phyloP scores from a whole-genome alignment of 2,329 filamentous ascomycete species.

The Epichloe sp. region DNA sequence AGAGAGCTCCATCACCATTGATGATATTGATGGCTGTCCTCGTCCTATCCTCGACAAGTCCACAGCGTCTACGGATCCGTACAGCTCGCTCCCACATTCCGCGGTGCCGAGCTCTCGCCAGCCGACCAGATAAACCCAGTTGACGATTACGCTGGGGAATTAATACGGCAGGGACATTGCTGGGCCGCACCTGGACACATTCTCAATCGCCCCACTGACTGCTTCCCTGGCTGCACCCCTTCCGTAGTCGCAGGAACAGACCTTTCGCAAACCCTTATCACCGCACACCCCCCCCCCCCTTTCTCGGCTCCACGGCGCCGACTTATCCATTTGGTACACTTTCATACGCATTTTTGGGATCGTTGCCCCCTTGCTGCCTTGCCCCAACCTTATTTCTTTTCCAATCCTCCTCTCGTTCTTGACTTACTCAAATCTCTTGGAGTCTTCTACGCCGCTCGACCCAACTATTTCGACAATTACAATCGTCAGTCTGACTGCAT shows the following conservation, averaged over 20 bases:
- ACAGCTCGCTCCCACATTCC: no score
- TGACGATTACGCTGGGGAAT: no score
- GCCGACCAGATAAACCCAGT: no score
- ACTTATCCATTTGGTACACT: constrained; percentile 16
- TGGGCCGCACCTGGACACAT: neutral
- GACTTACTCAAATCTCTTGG: neutral
- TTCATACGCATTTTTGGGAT: constrained; percentile 8
- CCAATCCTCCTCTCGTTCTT: constrained; percentile 5
- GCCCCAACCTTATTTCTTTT: constrained; percentile 10
- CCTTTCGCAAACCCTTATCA: neutral
- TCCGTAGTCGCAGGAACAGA: neutral
- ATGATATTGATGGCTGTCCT: no score
- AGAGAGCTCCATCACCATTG: no score
- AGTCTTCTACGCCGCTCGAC: neutral
- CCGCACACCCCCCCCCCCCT: constrained; percentile 14
- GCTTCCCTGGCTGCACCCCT: neutral
- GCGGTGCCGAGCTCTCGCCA: no score
- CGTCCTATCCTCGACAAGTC: no score
- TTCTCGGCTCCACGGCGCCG: constrained; percentile 21
- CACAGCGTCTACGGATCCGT: no score
- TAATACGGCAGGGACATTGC: neutral
- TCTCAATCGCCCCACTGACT: neutral
- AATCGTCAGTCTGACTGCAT: neutral
- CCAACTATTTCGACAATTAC: neutral
- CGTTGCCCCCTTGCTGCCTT: constrained; percentile 9